Conservation (phyloP, 768 basidiomycete species). For the Termitomyces eurrhizus region DNA sequence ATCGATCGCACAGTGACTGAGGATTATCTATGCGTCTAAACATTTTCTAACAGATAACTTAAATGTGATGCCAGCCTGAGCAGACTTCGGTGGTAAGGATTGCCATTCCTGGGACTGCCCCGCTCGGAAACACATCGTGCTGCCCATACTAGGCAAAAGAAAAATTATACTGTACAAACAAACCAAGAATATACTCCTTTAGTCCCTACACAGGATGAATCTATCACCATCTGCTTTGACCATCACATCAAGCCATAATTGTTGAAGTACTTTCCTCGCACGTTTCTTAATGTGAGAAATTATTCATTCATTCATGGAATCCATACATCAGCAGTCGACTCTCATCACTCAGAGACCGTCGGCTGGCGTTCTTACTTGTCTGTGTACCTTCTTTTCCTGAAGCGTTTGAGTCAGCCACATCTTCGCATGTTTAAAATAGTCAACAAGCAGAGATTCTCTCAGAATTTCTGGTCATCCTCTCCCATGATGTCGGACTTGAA, state of each 20-base stretch:
- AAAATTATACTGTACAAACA: no score
- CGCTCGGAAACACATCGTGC: neutral
- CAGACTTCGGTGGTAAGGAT: no score
- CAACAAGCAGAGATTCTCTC: neutral
- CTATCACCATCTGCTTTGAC: neutral
- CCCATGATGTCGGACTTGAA: slow-evolving; percentile 6
- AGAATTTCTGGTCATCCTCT: slow-evolving; percentile 3
- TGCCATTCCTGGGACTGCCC: no score
- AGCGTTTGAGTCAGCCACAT: slow-evolving; percentile 1
- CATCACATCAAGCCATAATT: neutral
- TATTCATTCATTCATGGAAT: neutral
- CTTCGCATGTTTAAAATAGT: slow-evolving; percentile 1
- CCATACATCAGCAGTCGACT: neutral
- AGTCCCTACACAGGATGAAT: neutral
- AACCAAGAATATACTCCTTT: neutral
- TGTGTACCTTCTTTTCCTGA: neutral
- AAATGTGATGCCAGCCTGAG: no score
- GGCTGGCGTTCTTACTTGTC: neutral
- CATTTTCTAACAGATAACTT: no score
- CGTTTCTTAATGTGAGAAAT: neutral
- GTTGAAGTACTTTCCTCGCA: neutral
- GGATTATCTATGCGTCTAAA: no score
- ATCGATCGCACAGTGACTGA: no score
- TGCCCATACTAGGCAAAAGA: no score
- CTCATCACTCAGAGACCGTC: neutral